Evolutionary conservation across 2,329 filamentous ascomycete species (phyloP).

Genomic region (Blastomyces emzantsi): DNA sequence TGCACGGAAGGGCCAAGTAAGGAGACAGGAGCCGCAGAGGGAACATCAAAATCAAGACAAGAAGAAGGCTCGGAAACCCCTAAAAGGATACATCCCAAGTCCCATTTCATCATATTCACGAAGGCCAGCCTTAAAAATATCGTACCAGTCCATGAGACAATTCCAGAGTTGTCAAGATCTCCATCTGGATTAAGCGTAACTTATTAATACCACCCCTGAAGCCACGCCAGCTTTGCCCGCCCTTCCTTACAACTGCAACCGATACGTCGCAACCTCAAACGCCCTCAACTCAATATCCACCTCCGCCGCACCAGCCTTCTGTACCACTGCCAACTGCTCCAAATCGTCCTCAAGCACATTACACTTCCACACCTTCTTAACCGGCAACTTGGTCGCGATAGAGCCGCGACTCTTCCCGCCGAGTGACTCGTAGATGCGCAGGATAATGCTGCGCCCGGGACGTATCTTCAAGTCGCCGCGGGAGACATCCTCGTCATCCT

Average conservation of each 20-base stretch:
- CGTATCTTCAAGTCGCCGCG: slow-evolving; percentile 53
- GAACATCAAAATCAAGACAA: too few species aligned
- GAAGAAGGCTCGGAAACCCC: too few species aligned
- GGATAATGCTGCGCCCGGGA: slow-evolving; percentile 67
- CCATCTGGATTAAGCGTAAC: too few species aligned
- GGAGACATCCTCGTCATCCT: slow-evolving; percentile 64
- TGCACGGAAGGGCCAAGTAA: too few species aligned
- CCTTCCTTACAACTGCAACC: slow-evolving; percentile 45
- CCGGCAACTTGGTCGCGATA: slow-evolving; percentile 57
- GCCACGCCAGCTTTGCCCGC: too few species aligned
- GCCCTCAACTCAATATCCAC: slow-evolving; percentile 60
- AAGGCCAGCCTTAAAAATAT: too few species aligned
- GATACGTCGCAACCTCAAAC: slow-evolving; percentile 79
- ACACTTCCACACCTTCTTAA: slow-evolving; percentile 70
- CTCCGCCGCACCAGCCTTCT: slow-evolving; percentile 28
- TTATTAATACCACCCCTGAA: too few species aligned
- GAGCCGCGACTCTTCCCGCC: slow-evolving; percentile 69
- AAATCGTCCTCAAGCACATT: slow-evolving; percentile 85
- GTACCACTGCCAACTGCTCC: slow-evolving; percentile 51
- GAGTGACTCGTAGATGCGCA: slow-evolving; percentile 80
- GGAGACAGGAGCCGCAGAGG: too few species aligned
- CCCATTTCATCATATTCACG: too few species aligned
- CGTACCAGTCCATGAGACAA: too few species aligned
- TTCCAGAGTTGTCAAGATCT: too few species aligned
- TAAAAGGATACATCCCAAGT: too few species aligned